Evolutionary conservation across 805 yeast genomes (phyloP), one percentile per base, ranked within the genome.

Genomic region (Myxozyma monticola): DNA sequence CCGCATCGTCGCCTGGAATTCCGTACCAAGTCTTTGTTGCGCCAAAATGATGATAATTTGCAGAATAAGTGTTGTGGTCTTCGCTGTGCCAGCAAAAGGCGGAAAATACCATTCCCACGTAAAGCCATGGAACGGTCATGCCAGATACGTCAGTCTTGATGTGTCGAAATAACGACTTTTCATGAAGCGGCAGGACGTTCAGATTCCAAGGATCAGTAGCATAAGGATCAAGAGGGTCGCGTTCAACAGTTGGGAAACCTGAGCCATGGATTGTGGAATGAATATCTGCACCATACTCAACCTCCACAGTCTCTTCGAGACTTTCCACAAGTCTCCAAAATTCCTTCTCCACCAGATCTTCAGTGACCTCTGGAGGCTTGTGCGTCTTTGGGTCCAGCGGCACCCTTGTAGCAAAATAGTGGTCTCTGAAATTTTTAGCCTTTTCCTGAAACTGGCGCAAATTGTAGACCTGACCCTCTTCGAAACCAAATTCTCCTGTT

Each of bases 81-180:
- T 90, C 98, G 51, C 86, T 84, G 66, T 91, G 97, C 96, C 97
- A 91, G 68, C 98, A 90, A 65, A 91, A 91, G 0, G 97, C 88
- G 1, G 95, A 85, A 61, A 88, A 81, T 42, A 88, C 74, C 44
- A 95, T 87, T 0, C 98, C 98, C 14, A 90, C 80, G 62, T 90
- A 90, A 2, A 89, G 76, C 98, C 98, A 90, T 0, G 98, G 98
- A 17, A 86, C 78, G 0, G 97, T 89, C 88, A 90, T 90, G 0
- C 98, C 98, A 0, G 96, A 84, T 1, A 91, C 61, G 37, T 67
- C 69, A 9, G 61, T 40, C 37, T 61, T 59, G 43, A 71, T 60
- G 42, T 64, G 57, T 24, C 65, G 60, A 42, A 70, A 65, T 17
- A 71, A 57, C 1, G 73, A 70, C 39, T 59, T 53, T 37, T 63